Evolutionary conservation across 2,329 filamentous ascomycete species (phyloP), one percentile per base, ranked within the genome.

Genomic region (Scedosporium boydii): DNA sequence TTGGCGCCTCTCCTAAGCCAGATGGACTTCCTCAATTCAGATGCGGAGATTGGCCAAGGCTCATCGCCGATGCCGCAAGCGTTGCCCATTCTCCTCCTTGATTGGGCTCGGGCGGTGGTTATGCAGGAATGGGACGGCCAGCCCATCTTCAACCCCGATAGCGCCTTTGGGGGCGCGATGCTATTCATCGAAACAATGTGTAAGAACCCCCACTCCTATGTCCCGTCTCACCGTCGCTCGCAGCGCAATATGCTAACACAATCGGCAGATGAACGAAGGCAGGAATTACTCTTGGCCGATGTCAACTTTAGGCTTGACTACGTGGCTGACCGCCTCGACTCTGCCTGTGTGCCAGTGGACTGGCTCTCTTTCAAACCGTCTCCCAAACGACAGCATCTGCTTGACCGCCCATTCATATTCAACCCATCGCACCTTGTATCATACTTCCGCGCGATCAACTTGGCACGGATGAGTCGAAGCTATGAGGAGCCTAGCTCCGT

Each of bases 361-460:
- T 96, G 87, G 89, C 73, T 87, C 60, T 79, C 82, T 3, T 87
- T 85, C 64, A 77, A 76, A 2, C 77, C 83, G 0, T 87, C 85
- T 38, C 84, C 80, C 64, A 86, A 86, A 67, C 84, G 78, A 29
- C 77, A 87, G 23, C 92, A 97, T 72, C 77, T 98, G 0, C 77
- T 98, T 3, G 87, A 92, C 63, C 91, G 89, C 66, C 86, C 90
- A 0, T 96, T 89, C 70, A 79, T 98, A 0, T 96, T 97, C 68
- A 86, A 82, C 21, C 82, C 87, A 0, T 81, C 87, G 0, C 85
- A 85, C 1, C 76, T 96, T 2, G 87, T 96, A 2, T 86, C 86
- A 0, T 96, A 92, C 71, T 97, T 98, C 72, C 87, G 93, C 18
- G 85, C 91, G 3, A 87, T 96, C 69, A 97, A 96, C 70, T 91